Conservation (phyloP, 257 asterid species). For the Solanum arcanum region DNA sequence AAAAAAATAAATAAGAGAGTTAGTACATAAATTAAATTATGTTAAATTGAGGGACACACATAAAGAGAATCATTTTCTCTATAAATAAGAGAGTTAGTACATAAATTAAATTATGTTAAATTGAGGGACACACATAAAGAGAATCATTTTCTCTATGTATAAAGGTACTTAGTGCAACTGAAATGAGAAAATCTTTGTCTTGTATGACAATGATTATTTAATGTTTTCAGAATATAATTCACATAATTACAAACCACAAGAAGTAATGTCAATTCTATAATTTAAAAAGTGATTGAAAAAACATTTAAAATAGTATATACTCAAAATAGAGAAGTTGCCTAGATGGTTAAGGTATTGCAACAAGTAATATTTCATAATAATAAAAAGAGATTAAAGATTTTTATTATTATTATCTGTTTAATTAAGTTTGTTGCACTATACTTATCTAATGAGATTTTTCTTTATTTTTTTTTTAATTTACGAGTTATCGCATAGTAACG, state of each 20-base stretch:
- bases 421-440: background rate
- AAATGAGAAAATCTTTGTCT: background rate
- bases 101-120: background rate
- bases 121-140: background rate
- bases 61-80: background rate
- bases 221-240: background rate
- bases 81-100: background rate
- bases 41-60: background rate
- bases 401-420: background rate
- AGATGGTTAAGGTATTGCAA: too few relatives aligned
- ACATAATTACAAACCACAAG: background rate
- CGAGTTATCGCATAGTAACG: rapidly evolving
- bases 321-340: background rate
- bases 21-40: background rate
- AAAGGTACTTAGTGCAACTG: background rate
- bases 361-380: background rate
- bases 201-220: background rate
- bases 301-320: background rate
- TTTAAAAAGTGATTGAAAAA: background rate
- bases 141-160: background rate
- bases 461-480: background rate
- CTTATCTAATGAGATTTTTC: background rate
- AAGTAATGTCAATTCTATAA: background rate
- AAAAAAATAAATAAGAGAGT: background rate
- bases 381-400: background rate